These are phyloP conservation scores for Tricholoma matsutake DNA, from an alignment of 768 basidiomycete species.

Conservation along the genomic window DNA sequence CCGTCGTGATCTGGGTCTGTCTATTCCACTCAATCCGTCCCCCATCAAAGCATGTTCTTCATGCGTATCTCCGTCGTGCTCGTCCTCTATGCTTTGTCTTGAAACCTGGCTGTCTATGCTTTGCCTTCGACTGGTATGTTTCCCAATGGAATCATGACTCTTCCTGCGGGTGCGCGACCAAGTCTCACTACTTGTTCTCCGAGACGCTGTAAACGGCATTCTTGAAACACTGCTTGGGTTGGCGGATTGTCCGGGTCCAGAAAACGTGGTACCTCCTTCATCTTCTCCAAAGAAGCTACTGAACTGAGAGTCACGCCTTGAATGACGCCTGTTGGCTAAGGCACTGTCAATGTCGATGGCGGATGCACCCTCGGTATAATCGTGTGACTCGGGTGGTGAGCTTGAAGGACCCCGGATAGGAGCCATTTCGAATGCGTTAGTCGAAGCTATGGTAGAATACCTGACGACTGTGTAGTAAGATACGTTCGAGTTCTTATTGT, in stretches of 20 bases:
- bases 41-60: constrained; percentile 29
- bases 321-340: constrained; percentile 44
- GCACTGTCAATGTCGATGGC: constrained; percentile 68
- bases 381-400: constrained; percentile 28
- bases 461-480: not conserved
- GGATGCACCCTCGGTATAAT: constrained; percentile 89
- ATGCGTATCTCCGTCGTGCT: constrained; percentile 26
- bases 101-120: constrained; percentile 47
- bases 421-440: constrained; percentile 39
- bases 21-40: constrained; percentile 22
- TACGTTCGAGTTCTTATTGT: not conserved
- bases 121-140: constrained; percentile 37
- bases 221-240: constrained; percentile 79
- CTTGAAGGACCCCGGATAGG: constrained; percentile 34
- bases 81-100: constrained; percentile 33
- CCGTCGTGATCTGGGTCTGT: constrained; percentile 27
- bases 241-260: constrained; percentile 66
- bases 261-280: constrained; percentile 68
- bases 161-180: constrained; percentile 48
- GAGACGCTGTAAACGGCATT: constrained; percentile 63
- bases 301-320: constrained; percentile 69
- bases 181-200: constrained; percentile 55
- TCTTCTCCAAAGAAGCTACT: constrained; percentile 56
- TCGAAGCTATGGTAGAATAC: constrained; percentile 12
- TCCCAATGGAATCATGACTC: constrained; percentile 45